Conservation (phyloP, 2,329 filamentous ascomycete species). For the Talaromyces atroroseus region DNA sequence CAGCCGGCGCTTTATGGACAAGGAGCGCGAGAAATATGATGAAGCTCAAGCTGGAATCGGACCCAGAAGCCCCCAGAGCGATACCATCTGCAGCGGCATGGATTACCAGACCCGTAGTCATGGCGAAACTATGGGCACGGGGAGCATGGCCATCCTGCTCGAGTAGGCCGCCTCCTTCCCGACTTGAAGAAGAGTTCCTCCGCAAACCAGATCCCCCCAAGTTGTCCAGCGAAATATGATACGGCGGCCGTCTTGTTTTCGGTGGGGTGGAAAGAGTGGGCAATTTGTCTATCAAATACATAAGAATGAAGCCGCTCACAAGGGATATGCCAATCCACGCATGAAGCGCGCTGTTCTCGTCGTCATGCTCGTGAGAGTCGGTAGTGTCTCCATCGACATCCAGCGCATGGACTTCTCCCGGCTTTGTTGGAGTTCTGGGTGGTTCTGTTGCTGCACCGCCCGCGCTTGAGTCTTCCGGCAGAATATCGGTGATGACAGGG, state of each 20-base stretch:
- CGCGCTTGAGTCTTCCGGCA: slow-evolving; percentile 1
- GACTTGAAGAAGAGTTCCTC: slow-evolving; percentile 38
- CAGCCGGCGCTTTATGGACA: slow-evolving; percentile 93
- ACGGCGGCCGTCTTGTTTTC: slow-evolving; percentile 60
- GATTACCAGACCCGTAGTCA: slow-evolving; percentile 90
- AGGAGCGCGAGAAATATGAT: slow-evolving; percentile 96
- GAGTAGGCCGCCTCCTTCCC: slow-evolving; percentile 33
- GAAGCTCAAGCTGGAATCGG: slow-evolving; percentile 71
- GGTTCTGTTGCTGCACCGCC: not conserved
- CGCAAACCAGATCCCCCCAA: slow-evolving; percentile 57
- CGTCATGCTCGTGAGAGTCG: slow-evolving; percentile 17
- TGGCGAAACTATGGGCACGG: slow-evolving; percentile 59
- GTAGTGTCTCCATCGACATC: slow-evolving; percentile 20
- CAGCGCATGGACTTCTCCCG: slow-evolving; percentile 9
- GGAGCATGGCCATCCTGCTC: slow-evolving; percentile 20
- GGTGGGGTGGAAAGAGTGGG: slow-evolving; percentile 67
- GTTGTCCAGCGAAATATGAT: slow-evolving; percentile 85
- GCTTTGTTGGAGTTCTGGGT: slow-evolving; percentile 1
- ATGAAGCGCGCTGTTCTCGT: slow-evolving; percentile 47
- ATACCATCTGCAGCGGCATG: slow-evolving; percentile 94
- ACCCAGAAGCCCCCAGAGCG: slow-evolving; percentile 84
- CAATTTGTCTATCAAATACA: slow-evolving; percentile 90
- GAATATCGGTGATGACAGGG: slow-evolving; percentile 22
- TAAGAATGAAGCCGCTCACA: slow-evolving; percentile 83
- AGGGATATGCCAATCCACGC: slow-evolving; percentile 84